Evolutionary conservation across 352 stramenopile species (phyloP), one percentile per base, ranked within the genome.

Genomic region (Pythium guiyangense): DNA sequence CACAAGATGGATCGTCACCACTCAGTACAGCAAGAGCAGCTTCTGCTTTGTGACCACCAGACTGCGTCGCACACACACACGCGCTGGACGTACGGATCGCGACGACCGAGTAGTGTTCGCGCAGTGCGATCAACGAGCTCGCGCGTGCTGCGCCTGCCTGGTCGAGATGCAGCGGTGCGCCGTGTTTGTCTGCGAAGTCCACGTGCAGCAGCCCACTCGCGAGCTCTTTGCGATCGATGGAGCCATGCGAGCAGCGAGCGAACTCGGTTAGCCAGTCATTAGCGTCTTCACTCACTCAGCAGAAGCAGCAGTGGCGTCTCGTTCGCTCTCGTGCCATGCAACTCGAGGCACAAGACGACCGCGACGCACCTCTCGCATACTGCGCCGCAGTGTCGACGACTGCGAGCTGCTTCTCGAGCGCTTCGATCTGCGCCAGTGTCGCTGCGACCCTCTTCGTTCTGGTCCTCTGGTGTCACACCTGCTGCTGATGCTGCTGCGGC

Each of bases 181-280:
- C 69, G 40, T 72, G 67, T 11, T n/a, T 57, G 50, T 86, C 80
- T 5, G 69, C 66, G 0, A 90, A 65, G 64, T 90, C 80, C 10
- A 90, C 64, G 56, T 67, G 64, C 11, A 61, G 52, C 3, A 70
- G 64, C 0, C 68, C 73, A 34, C 67, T 59, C 25, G 63, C 52
- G 14, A 90, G 63, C 53, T 87, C 79, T 90, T n/a, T n/a, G n/a
- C n/a, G n/a, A n/a, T n/a, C n/a, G n/a, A n/a, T n/a, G n/a, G n/a
- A n/a, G n/a, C n/a, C n/a, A n/a, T n/a, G n/a, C n/a, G n/a, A n/a
- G n/a, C n/a, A n/a, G n/a, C n/a, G n/a, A n/a, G n/a, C n/a, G n/a
- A n/a, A n/a, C n/a, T n/a, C n/a, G n/a, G n/a, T n/a, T n/a, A n/a
- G n/a, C n/a, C n/a, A n/a, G n/a, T n/a, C n/a, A n/a, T n/a, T n/a